phyloP scores from a whole-genome alignment of 805 yeast species.

The Metschnikowia koreensis region DNA sequence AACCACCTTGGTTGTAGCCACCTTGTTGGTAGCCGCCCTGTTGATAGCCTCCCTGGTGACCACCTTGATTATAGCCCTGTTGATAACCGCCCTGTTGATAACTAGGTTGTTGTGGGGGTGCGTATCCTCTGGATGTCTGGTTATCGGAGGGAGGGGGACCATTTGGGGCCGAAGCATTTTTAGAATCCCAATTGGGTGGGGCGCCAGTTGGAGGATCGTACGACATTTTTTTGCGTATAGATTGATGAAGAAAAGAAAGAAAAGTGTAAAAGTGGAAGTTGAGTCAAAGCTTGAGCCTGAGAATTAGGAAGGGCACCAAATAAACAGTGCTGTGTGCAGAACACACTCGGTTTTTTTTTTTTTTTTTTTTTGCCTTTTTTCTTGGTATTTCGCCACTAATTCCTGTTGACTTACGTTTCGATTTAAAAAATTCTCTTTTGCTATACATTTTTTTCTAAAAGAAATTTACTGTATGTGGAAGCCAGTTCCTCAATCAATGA shows the following conservation, averaged over 20 bases:
- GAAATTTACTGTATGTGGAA: too few relatives aligned
- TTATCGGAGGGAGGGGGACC: constrained; percentile 15
- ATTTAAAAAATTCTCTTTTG: background rate
- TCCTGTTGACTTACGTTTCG: background rate
- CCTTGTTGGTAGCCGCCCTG: constrained; percentile 11
- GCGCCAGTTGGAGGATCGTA: constrained; percentile 30
- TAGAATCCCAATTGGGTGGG: constrained; percentile 27
- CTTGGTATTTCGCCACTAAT: background rate
- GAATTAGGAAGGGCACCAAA: background rate
- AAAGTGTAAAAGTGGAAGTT: background rate
- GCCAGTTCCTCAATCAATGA: too few relatives aligned
- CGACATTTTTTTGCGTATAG: constrained; percentile 11
- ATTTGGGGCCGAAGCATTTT: constrained; percentile 16
- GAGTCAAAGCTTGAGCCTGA: background rate
- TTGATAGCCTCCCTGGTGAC: constrained; percentile 9
- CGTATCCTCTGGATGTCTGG: constrained; percentile 22
- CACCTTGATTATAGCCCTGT: constrained; percentile 12
- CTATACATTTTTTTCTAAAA: too few relatives aligned
- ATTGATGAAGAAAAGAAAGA: background rate
- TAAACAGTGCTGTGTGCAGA: background rate
- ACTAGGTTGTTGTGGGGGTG: constrained; percentile 17
- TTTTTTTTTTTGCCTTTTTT: constrained; percentile 1
- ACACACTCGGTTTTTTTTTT: background rate
- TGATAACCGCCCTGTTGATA: constrained; percentile 16
- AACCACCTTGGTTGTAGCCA: constrained; percentile 16